A percentile compares a stretch with the other conserved stretches of the same genome.
Evolutionary conservation across 441 rosid genomes (phyloP).

Genomic region (Syzygium syzygioides): DNA sequence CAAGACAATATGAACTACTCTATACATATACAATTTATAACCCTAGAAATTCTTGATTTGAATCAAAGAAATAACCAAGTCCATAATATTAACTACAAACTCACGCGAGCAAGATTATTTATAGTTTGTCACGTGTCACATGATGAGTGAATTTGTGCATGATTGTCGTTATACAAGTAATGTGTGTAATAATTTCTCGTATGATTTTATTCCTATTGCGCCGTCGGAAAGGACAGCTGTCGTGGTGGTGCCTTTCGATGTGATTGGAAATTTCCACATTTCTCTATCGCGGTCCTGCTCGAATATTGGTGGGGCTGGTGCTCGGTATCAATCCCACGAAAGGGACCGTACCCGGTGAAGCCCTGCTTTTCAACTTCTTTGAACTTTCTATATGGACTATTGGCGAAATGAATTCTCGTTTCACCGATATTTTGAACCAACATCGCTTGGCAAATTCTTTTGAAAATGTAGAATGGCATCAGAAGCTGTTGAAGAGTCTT

Average conservation of each 20-base stretch:
- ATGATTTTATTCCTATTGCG: neutral
- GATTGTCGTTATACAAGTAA: no score
- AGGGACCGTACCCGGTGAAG: neutral
- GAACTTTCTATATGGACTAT: neutral
- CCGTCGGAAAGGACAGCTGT: neutral
- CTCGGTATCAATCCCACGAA: neutral
- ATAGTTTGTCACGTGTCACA: neutral
- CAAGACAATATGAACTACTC: neutral
- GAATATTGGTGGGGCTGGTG: neutral
- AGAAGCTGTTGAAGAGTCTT: no score
- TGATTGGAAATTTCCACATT: neutral
- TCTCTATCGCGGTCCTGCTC: neutral
- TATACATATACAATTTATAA: neutral
- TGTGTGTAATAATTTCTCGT: no score
- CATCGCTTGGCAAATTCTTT: no score
- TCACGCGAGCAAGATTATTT: neutral
- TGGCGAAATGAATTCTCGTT: no score
- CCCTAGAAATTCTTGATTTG: neutral
- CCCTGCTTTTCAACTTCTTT: neutral
- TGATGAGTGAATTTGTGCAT: no score
- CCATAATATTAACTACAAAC: neutral
- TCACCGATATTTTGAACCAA: no score
- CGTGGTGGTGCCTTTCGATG: neutral
- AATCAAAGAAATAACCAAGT: neutral
- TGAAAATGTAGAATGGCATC: no score